Conservation (phyloP, 768 basidiomycete species). For the Gyrodon lividus region DNA sequence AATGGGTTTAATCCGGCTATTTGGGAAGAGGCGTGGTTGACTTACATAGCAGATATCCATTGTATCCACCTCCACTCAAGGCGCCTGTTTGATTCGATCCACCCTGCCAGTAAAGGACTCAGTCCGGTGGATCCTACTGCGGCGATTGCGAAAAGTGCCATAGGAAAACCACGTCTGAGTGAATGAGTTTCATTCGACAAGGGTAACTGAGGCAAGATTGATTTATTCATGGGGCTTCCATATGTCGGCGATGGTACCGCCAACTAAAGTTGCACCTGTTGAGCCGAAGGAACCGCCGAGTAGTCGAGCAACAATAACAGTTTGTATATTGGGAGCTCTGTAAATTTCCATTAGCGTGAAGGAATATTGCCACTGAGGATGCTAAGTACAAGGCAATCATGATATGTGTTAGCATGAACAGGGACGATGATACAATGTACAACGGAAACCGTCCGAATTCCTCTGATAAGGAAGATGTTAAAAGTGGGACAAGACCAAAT, state of each 20-base stretch:
- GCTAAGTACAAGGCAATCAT: slow-evolving; percentile 27
- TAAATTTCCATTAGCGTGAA: slow-evolving; percentile 4
- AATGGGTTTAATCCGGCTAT: background rate
- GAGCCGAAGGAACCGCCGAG: slow-evolving; percentile 66
- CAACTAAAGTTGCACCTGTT: slow-evolving; percentile 70
- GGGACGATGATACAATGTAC: slow-evolving; percentile 49
- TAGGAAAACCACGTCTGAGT: slow-evolving; percentile 69
- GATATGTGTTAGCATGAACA: slow-evolving; percentile 53
- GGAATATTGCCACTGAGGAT: background rate
- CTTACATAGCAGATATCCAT: slow-evolving; percentile 71
- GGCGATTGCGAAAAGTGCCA: slow-evolving; percentile 66
- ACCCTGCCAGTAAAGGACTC: slow-evolving; percentile 63
- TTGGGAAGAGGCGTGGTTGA: slow-evolving; percentile 1
- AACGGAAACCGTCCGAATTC: slow-evolving; percentile 67
- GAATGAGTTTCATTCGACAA: slow-evolving; percentile 9
- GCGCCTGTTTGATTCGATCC: slow-evolving; percentile 57
- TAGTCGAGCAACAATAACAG: slow-evolving; percentile 65
- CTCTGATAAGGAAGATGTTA: slow-evolving; percentile 70
- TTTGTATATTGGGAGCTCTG: slow-evolving; percentile 50
- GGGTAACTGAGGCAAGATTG: slow-evolving; percentile 15
- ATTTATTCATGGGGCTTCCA: slow-evolving; percentile 61
- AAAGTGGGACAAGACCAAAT: slow-evolving; percentile 60
- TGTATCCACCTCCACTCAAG: slow-evolving; percentile 83
- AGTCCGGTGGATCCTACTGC: slow-evolving; percentile 63
- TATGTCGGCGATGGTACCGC: slow-evolving; percentile 72